Evolutionary conservation across 352 stramenopile species (phyloP).

Genomic region (Phytophthora constricta): DNA sequence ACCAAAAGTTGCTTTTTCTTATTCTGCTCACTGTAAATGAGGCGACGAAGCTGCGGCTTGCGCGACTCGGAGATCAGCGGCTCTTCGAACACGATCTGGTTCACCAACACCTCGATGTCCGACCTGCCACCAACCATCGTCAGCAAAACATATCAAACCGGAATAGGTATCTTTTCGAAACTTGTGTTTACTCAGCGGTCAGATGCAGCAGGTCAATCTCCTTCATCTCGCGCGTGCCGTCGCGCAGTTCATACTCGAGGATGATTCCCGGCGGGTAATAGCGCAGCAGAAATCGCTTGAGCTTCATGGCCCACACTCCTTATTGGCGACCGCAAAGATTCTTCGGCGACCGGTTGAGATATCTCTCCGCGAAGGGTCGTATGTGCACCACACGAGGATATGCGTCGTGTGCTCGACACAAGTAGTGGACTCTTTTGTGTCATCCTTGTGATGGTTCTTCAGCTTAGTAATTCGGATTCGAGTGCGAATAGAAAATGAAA

Average conservation of each 20-base stretch:
- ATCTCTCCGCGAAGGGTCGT: slow-evolving; percentile 2
- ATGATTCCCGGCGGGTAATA: slow-evolving; percentile 97
- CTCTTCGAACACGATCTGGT: slow-evolving; percentile 96
- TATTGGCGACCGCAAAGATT: neutral
- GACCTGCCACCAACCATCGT: too few species aligned
- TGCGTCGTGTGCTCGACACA: too few species aligned
- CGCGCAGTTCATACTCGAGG: slow-evolving; percentile 95
- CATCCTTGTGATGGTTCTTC: too few species aligned
- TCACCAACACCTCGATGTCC: slow-evolving; percentile 94
- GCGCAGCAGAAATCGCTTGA: slow-evolving; percentile 95
- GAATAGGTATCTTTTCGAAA: neutral
- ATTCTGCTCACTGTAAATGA: slow-evolving; percentile 90
- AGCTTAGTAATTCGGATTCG: too few species aligned
- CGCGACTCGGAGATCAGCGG: slow-evolving; percentile 92
- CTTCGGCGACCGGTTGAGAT: slow-evolving; percentile 5
- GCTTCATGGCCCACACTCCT: slow-evolving; percentile 84
- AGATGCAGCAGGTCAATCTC: slow-evolving; percentile 96
- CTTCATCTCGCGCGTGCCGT: slow-evolving; percentile 94
- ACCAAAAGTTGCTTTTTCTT: neutral
- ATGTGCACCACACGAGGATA: too few species aligned
- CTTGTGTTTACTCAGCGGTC: slow-evolving; percentile 78
- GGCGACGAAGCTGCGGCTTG: slow-evolving; percentile 93
- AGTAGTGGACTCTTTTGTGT: too few species aligned
- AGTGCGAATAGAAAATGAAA: too few species aligned
- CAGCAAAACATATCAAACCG: neutral